phyloP scores from a whole-genome alignment of 148 eudicot genomes.

The Vaccinium macrocarpon region DNA sequence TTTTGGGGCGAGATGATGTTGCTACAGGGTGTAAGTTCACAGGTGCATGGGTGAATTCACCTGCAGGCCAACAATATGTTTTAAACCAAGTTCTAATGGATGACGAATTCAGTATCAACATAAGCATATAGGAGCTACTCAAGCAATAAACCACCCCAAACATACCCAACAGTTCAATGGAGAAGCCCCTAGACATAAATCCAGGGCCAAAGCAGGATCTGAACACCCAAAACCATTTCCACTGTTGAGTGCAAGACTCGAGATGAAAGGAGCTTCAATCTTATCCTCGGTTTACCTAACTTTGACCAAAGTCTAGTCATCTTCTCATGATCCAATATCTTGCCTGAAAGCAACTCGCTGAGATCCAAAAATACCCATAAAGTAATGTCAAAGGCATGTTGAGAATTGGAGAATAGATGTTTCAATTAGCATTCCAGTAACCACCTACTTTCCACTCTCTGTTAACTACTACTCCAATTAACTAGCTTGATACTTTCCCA shows the following conservation, averaged over 20 bases:
- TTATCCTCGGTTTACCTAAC: neutral
- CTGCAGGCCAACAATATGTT: neutral
- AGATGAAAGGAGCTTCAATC: neutral
- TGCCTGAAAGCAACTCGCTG: neutral
- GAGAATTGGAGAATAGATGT: too few relatives aligned
- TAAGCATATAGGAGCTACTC: neutral
- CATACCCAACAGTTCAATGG: neutral
- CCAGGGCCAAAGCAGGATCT: neutral
- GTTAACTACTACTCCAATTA: too few relatives aligned
- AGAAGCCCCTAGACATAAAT: neutral
- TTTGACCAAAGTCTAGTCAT: neutral
- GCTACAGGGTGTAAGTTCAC: neutral
- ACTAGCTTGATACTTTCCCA: too few relatives aligned
- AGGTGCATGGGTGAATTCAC: neutral
- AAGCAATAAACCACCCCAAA: neutral
- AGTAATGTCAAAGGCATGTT: too few relatives aligned
- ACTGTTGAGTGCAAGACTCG: neutral
- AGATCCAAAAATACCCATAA: neutral
- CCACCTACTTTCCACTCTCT: too few relatives aligned
- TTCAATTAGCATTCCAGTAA: too few relatives aligned
- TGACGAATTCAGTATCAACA: neutral
- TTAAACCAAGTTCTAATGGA: neutral
- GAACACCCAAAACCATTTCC: neutral
- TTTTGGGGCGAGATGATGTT: slow-evolving; percentile 9
- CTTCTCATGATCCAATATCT: neutral